Conservation (phyloP, 371 early-diverging fungal species). For the Capillidium rhysosporum region DNA sequence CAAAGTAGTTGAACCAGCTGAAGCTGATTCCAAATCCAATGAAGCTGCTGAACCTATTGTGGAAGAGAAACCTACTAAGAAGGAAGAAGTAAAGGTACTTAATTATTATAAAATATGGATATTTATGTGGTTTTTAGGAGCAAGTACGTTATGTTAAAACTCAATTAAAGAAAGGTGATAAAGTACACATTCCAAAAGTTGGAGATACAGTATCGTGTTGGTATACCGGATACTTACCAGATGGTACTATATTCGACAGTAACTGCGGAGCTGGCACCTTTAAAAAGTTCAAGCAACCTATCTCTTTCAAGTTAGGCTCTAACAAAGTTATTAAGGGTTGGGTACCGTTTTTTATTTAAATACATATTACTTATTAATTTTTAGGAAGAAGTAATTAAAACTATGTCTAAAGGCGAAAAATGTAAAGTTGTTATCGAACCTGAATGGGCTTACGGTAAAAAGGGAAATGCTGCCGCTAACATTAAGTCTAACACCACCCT, state of each 20-base stretch:
- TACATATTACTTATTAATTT: background rate
- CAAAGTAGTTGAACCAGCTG: conserved; percentile 1
- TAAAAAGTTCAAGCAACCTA: conserved; percentile 25
- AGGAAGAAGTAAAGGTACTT: conserved; percentile 3
- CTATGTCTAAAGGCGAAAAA: conserved; percentile 31
- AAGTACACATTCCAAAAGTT: conserved; percentile 7
- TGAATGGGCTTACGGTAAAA: conserved; percentile 32
- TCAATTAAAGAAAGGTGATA: conserved; percentile 33
- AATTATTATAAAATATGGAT: background rate
- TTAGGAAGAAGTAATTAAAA: conserved; percentile 25
- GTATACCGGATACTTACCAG: conserved; percentile 34
- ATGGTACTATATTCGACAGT: conserved; percentile 41
- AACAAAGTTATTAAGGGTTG: conserved; percentile 24
- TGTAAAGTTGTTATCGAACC: conserved; percentile 22
- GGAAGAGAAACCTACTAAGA: conserved; percentile 13
- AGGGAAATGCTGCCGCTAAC: conserved; percentile 23
- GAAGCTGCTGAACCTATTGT: conserved; percentile 12
- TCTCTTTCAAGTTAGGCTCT: conserved; percentile 30
- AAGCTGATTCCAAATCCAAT: conserved; percentile 13
- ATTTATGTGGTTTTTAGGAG: background rate
- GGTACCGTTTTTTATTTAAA: conserved; percentile 4
- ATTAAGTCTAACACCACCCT: conserved; percentile 23
- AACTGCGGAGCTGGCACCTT: conserved; percentile 19
- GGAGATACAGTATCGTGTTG: conserved; percentile 13
- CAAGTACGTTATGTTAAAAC: background rate